Conservation (phyloP, 164 flowering plant genomes). For the Buxus sempervirens region DNA sequence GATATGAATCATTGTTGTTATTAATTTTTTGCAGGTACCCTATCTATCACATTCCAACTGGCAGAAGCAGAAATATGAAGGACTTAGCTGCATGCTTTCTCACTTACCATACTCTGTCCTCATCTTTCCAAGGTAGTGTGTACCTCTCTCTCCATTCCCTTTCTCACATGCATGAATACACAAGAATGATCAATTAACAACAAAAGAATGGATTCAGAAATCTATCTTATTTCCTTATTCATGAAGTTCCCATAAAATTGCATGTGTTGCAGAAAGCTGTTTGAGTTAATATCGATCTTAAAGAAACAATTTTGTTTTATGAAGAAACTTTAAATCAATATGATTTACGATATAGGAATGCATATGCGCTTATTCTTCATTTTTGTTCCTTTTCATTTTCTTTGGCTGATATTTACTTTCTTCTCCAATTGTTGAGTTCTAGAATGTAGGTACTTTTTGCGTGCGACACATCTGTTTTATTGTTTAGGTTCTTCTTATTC, state of each 20-base stretch:
- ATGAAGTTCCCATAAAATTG: not conserved
- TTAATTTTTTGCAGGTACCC: constrained; percentile 48
- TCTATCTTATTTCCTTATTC: not conserved
- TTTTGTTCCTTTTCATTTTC: too few species aligned
- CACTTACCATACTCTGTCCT: constrained; percentile 63
- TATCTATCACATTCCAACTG: constrained; percentile 56
- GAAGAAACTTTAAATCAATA: too few species aligned
- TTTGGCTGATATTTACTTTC: too few species aligned
- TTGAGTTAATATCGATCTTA: not conserved
- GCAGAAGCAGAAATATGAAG: constrained; percentile 28
- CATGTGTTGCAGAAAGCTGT: not conserved
- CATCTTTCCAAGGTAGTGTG: constrained; percentile 52
- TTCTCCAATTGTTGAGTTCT: too few species aligned
- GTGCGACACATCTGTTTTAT: too few species aligned
- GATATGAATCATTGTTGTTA: not conserved
- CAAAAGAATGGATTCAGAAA: not conserved
- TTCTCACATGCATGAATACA: not conserved
- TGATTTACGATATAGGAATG: too few species aligned
- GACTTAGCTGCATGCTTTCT: constrained; percentile 60
- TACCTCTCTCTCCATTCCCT: not conserved
- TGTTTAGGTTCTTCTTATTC: too few species aligned
- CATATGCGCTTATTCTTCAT: too few species aligned
- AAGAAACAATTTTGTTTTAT: not conserved
- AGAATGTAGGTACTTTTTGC: too few species aligned
- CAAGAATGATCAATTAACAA: not conserved